A percentile compares a stretch with the other conserved stretches of the same genome.
These are phyloP conservation scores for Coemansia reversa DNA, from an alignment of 192 early-diverging fungal species.

Conservation along the genomic window DNA sequence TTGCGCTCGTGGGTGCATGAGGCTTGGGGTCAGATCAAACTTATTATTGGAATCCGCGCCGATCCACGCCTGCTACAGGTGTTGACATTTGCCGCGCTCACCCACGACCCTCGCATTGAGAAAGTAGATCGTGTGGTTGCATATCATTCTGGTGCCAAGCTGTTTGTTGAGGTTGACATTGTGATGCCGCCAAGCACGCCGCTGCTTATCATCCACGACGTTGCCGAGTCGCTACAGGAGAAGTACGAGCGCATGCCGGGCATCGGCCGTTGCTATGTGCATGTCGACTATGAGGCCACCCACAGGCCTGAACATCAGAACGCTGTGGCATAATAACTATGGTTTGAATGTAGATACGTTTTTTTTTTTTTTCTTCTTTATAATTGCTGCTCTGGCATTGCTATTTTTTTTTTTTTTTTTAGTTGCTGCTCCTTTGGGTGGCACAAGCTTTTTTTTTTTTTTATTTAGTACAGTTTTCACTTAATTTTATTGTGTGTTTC, in stretches of 20 bases:
- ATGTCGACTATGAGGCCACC: constrained; percentile 87
- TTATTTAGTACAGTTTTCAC: background rate
- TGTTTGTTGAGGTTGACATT: constrained; percentile 96
- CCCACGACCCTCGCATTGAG: constrained; percentile 64
- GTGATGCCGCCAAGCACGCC: constrained; percentile 84
- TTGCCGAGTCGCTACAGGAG: constrained; percentile 85
- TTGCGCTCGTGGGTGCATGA: constrained; percentile 66
- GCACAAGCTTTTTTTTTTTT: background rate
- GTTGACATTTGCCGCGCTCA: constrained; percentile 83
- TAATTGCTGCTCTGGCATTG: background rate
- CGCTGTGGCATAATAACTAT: constrained; percentile 21
- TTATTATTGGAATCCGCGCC: constrained; percentile 81
- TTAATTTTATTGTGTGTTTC: background rate
- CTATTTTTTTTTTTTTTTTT: background rate
- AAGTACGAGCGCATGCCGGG: constrained; percentile 81
- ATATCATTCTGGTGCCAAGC: constrained; percentile 84
- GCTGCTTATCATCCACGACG: constrained; percentile 83
- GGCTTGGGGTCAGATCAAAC: constrained; percentile 70
- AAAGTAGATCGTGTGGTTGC: constrained; percentile 80
- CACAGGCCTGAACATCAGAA: constrained; percentile 77
- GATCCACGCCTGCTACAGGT: constrained; percentile 76
- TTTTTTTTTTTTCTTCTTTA: background rate
- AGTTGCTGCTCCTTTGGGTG: no score
- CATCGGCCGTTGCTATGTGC: constrained; percentile 93
- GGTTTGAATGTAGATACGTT: background rate